phyloP scores from a whole-genome alignment of 768 basidiomycete species.

The Paxillus ammoniavirescens region DNA sequence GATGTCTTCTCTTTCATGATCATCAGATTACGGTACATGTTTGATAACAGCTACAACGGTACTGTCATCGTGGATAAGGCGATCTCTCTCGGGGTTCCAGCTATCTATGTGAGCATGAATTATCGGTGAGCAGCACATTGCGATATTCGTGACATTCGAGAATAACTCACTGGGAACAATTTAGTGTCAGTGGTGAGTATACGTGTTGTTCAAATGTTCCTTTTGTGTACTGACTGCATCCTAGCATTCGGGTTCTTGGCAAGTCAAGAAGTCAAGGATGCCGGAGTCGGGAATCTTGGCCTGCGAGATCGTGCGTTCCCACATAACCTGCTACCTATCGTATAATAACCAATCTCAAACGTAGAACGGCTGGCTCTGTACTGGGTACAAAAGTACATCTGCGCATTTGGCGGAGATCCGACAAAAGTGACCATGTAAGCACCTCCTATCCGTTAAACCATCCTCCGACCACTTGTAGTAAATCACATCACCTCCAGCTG shows the following conservation, averaged over 20 bases:
- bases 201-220: neutral
- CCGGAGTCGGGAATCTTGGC: slow-evolving; percentile 47
- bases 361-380: slow-evolving; percentile 38
- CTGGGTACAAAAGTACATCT: slow-evolving; percentile 63
- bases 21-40: neutral
- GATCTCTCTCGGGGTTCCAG: slow-evolving; percentile 29
- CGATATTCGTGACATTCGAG: neutral
- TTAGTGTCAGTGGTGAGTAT: slow-evolving; percentile 8
- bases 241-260: slow-evolving; percentile 41
- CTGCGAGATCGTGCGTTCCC: slow-evolving; percentile 40
- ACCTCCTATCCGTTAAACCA: too few species aligned
- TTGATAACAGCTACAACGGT: slow-evolving; percentile 12
- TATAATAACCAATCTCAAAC: neutral
- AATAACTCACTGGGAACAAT: neutral
- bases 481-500: slow-evolving; percentile 7
- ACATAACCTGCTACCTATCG: too few species aligned
- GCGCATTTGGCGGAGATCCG: slow-evolving; percentile 56
- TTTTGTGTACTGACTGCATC: neutral
- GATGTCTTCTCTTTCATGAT: neutral
- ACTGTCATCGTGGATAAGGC: slow-evolving; percentile 31
- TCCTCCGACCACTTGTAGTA: neutral
- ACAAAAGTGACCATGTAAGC: slow-evolving; percentile 35
- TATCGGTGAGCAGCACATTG: slow-evolving; percentile 32
- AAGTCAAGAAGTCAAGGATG: slow-evolving; percentile 37
- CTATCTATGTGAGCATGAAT: slow-evolving; percentile 40